Base-by-base conservation (phyloP, 192 early-diverging fungal species). In the Entomortierella lignicola region DNA sequence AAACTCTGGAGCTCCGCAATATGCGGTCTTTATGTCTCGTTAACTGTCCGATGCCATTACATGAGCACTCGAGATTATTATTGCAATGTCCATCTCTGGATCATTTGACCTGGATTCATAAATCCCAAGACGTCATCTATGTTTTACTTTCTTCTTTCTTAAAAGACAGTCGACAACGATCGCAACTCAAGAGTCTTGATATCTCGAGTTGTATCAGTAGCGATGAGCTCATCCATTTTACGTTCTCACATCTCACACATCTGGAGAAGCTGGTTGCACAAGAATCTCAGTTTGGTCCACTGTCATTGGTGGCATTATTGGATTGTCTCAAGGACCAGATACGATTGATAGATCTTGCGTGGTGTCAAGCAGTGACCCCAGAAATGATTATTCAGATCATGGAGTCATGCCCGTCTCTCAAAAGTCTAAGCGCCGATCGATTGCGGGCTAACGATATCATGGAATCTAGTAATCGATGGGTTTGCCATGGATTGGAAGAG, bases 381-480 rank as follows among this genome's bases (percentile, higher is more conserved):
- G 60, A 48, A 29, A 55, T 63, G 43, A 60, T 61, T 18, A n/a
- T 34, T 12, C 8, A 50, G n/a, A 62, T 77, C n/a, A 25, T 77
- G 43, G 7, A 15, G 10, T 20, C 32, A 1, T 67, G 64, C 32
- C 23, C 30, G 8, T 37, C 57, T 10, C 60, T 77, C 31, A 67
- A 54, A 37, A 60, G 64, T 34, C 29, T 77, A 17, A 77, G 56
- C 17, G 53, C 59, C 29, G 72, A 77, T 60, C 65, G 66, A 6
- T 25, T 66, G 25, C 55, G 43, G 20, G 53, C 53, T 12, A 8
- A 29, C 23, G 66, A 68, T 41, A 41, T 77, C 5, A 25, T 68
- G 17, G 51, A 66, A 13, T 31, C 23, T 4, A 20, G 25, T 2
- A 21, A 50, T n/a, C 30, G 4, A 23, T 63, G 64, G 59, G 52